Percentiles rank a stretch among this genome's conserved stretches.
phyloP scores from a whole-genome alignment of 139 green algal genomes.

The Coelastrella sp. region DNA sequence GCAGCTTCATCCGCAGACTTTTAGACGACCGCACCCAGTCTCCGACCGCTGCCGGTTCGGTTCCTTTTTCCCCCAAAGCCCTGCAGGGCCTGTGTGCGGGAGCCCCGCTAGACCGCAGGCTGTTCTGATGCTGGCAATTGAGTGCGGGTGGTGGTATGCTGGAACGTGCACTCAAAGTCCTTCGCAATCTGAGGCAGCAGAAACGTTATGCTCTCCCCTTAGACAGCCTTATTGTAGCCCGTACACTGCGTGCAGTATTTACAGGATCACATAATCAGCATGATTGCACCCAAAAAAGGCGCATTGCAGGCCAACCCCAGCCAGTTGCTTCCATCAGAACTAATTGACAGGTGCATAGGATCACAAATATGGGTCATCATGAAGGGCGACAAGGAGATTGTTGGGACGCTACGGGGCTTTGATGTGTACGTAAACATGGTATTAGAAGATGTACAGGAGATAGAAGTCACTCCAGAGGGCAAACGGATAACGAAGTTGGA shows the following conservation, averaged over 20 bases:
- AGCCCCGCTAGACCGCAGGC: too few relatives aligned
- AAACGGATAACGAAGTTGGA: conserved; percentile 86
- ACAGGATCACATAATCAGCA: not conserved
- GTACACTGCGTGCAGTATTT: too few relatives aligned
- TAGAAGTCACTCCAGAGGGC: conserved; percentile 90
- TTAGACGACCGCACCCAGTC: not conserved
- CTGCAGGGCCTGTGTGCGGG: too few relatives aligned
- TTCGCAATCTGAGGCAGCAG: too few relatives aligned
- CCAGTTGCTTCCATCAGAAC: conserved; percentile 91
- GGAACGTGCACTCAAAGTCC: too few relatives aligned
- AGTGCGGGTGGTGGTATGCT: too few relatives aligned
- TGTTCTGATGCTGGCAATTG: too few relatives aligned
- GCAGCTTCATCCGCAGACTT: not conserved
- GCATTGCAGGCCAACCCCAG: conserved; percentile 74
- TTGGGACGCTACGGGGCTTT: conserved; percentile 93
- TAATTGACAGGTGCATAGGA: conserved; percentile 97
- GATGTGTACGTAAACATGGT: conserved; percentile 99
- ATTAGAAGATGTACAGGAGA: conserved; percentile 97
- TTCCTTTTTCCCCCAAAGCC: too few relatives aligned
- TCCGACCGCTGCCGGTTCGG: too few relatives aligned
- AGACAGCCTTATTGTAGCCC: too few relatives aligned
- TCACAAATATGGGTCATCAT: conserved; percentile 95
- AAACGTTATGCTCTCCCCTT: too few relatives aligned
- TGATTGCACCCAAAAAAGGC: conserved; percentile 45
- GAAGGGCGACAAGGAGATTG: conserved; percentile 95